Conservation (phyloP, 2,329 filamentous ascomycete species). For the Diaporthe batatas region DNA sequence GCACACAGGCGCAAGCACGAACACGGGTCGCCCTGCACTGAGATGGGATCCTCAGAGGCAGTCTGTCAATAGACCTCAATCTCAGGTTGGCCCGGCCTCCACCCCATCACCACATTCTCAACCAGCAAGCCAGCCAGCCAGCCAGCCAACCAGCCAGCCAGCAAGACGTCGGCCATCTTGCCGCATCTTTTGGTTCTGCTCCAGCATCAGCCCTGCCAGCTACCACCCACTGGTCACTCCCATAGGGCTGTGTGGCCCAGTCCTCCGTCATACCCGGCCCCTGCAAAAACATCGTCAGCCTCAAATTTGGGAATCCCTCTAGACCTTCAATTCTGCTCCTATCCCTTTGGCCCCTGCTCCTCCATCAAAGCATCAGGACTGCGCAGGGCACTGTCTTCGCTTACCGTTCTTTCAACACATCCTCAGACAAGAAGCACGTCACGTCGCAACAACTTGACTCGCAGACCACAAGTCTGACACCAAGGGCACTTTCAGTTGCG, state of each 20-base stretch:
- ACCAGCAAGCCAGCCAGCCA: neutral
- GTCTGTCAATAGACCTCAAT: constrained; percentile 16
- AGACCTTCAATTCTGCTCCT: neutral
- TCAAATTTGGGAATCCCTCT: constrained; percentile 13
- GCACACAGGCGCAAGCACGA: constrained; percentile 13
- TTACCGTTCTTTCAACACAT: neutral
- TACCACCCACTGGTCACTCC: neutral
- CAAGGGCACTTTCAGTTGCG: neutral
- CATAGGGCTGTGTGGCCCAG: neutral
- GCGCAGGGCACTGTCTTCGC: neutral
- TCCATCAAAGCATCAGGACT: constrained; percentile 4
- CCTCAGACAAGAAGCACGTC: neutral
- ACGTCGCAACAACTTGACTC: constrained; percentile 10
- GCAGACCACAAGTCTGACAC: constrained; percentile 14
- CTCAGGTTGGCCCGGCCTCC: constrained; percentile 16
- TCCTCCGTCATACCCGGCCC: constrained; percentile 7
- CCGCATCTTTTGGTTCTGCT: neutral
- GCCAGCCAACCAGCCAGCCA: too few relatives aligned
- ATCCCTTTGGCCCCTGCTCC: neutral
- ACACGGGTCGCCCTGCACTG: constrained; percentile 29
- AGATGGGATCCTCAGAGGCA: constrained; percentile 26
- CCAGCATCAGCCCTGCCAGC: neutral
- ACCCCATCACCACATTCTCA: constrained; percentile 14
- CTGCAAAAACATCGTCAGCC: constrained; percentile 34
- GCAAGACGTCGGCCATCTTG: neutral